Conservation (phyloP, 352 stramenopile species). For the Pythium brassicae region DNA sequence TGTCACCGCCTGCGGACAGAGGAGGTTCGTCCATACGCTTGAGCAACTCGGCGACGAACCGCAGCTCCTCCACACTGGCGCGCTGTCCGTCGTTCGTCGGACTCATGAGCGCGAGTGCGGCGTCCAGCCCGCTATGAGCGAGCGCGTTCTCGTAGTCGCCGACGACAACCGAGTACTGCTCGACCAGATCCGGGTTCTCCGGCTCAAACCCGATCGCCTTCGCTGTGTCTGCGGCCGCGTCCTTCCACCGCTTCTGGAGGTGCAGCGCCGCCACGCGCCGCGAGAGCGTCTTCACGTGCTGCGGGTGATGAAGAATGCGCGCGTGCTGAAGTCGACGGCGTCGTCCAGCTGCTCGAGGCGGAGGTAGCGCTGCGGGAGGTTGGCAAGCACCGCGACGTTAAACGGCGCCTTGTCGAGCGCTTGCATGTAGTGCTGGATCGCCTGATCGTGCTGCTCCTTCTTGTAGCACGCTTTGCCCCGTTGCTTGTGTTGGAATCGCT, state of each 20-base stretch:
- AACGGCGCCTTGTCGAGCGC: slow-evolving; percentile 54
- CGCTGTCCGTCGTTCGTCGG: neutral
- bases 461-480: slow-evolving; percentile 65
- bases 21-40: slow-evolving; percentile 35
- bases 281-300: slow-evolving; percentile 68
- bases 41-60: slow-evolving; percentile 40
- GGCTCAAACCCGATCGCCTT: slow-evolving; percentile 36
- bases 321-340: slow-evolving; percentile 64
- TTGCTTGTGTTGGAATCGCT: slow-evolving; percentile 48
- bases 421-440: slow-evolving; percentile 69
- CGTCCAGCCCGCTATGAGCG: slow-evolving; percentile 27
- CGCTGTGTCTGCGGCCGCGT: slow-evolving; percentile 52
- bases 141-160: slow-evolving; percentile 63
- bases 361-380: slow-evolving; percentile 66
- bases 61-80: slow-evolving; percentile 32
- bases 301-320: slow-evolving; percentile 51
- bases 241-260: slow-evolving; percentile 34
- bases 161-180: slow-evolving; percentile 71
- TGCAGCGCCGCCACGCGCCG: slow-evolving; percentile 53
- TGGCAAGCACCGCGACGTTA: slow-evolving; percentile 56
- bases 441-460: slow-evolving; percentile 40
- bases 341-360: slow-evolving; percentile 45
- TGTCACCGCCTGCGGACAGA: neutral
- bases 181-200: slow-evolving; percentile 55
- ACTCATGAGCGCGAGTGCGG: neutral